A percentile compares a stretch with the other conserved stretches of the same genome.
Evolutionary conservation across 805 yeast species (phyloP).

Genomic region (Clavispora fructus): DNA sequence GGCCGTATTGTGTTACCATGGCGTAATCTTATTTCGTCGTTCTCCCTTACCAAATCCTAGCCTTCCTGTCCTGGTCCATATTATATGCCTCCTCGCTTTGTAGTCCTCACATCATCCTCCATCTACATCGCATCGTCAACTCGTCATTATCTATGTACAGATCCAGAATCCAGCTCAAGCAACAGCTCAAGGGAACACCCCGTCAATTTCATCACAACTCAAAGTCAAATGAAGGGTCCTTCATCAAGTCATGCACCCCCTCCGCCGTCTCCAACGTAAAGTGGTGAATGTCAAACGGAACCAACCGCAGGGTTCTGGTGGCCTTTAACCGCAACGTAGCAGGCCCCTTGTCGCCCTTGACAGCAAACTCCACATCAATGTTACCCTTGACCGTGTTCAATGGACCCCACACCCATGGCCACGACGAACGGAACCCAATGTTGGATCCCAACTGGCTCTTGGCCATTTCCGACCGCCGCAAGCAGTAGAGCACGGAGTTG

Average conservation of each 20-base stretch:
- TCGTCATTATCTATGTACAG: slow-evolving; percentile 2
- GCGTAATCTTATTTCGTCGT: no score
- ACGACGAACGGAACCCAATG: slow-evolving; percentile 63
- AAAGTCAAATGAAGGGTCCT: slow-evolving; percentile 25
- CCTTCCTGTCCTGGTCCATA: no score
- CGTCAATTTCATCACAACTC: slow-evolving; percentile 13
- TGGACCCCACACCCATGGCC: slow-evolving; percentile 89
- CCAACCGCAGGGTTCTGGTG: slow-evolving; percentile 54
- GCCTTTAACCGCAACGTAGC: slow-evolving; percentile 65
- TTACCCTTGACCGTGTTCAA: slow-evolving; percentile 79
- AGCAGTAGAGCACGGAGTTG: slow-evolving; percentile 76
- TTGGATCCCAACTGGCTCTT: slow-evolving; percentile 64
- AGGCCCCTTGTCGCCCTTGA: slow-evolving; percentile 57
- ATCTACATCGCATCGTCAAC: not conserved
- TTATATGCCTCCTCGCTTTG: no score
- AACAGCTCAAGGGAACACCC: no score
- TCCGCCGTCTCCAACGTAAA: slow-evolving; percentile 25
- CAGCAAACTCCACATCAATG: slow-evolving; percentile 66
- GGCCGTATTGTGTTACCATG: no score
- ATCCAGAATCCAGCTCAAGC: no score
- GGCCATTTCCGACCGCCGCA: slow-evolving; percentile 70
- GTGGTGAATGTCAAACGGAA: slow-evolving; percentile 36
- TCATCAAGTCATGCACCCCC: slow-evolving; percentile 22
- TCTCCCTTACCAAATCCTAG: no score
- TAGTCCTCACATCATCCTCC: no score